phyloP scores from a whole-genome alignment of 2,329 filamentous ascomycete species.

The Apiospora hydei region DNA sequence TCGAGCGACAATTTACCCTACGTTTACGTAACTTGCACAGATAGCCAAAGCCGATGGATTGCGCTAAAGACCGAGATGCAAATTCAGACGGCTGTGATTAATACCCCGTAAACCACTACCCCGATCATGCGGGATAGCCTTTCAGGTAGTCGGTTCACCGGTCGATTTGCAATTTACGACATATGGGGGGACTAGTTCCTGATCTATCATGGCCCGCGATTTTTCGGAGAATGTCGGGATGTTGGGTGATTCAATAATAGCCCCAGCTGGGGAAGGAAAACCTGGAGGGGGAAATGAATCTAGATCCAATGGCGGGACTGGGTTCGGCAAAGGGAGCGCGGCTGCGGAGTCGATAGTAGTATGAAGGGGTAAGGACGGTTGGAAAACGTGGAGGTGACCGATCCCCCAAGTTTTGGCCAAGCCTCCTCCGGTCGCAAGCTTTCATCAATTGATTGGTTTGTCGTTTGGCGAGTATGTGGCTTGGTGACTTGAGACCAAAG shows the following conservation, averaged over 20 bases:
- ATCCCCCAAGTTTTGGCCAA: not conserved
- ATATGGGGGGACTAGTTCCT: not conserved
- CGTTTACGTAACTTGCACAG: conserved; percentile 3
- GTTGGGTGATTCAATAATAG: not conserved
- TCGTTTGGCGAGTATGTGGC: not conserved
- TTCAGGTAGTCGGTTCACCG: not conserved
- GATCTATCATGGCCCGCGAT: not conserved
- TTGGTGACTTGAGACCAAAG: not conserved
- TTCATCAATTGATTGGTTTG: not conserved
- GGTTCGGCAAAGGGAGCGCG: conserved; percentile 13
- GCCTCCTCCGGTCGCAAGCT: not conserved
- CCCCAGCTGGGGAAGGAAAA: conserved; percentile 2
- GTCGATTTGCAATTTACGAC: not conserved
- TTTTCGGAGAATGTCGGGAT: conserved; percentile 15
- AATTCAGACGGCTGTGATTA: not conserved
- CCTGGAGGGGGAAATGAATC: not conserved
- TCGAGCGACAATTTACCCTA: not conserved
- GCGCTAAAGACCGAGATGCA: conserved; percentile 10
- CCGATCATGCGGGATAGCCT: not conserved
- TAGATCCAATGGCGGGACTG: conserved; percentile 15
- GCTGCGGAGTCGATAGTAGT: not conserved
- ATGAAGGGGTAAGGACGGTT: not conserved
- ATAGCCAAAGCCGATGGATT: conserved; percentile 15
- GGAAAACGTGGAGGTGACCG: conserved; percentile 12
- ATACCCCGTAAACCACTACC: not conserved